phyloP scores from a whole-genome alignment of 2,329 filamentous ascomycete genomes.

The Aspergillus nomiae region DNA sequence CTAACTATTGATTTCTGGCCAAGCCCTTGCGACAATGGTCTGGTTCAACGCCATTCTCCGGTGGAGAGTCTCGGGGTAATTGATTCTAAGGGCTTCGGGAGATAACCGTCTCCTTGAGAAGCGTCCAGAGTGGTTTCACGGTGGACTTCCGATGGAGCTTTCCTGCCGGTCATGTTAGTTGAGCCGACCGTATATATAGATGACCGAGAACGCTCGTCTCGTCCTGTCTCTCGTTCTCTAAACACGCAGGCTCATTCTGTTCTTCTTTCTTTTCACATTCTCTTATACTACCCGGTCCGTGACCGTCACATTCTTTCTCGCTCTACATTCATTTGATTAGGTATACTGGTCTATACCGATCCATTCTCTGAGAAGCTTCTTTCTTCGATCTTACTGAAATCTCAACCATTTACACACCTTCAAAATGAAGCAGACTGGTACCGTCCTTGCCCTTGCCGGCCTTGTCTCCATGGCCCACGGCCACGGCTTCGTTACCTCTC shows the following conservation, averaged over 20 bases:
- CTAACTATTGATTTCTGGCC: conserved; percentile 1
- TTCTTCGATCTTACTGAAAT: conserved; percentile 14
- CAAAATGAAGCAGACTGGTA: conserved; percentile 47
- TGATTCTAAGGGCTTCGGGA: conserved; percentile 1
- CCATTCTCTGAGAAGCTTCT: conserved; percentile 16
- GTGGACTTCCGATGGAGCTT: conserved; percentile 7
- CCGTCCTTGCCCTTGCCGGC: conserved; percentile 46
- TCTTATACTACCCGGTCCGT: conserved; percentile 22
- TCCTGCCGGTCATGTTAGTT: background rate
- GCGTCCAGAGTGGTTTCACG: conserved; percentile 16
- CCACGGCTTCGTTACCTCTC: conserved; percentile 57
- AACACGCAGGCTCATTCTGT: conserved; percentile 22
- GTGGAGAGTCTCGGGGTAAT: conserved; percentile 14
- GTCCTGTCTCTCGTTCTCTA: conserved; percentile 9
- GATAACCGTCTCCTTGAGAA: conserved; percentile 1
- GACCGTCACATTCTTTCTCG: conserved; percentile 23
- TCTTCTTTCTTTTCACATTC: conserved; percentile 20
- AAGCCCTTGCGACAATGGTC: background rate
- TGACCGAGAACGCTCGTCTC: background rate
- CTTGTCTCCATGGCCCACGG: conserved; percentile 51
- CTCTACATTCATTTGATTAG: conserved; percentile 14
- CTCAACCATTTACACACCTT: conserved; percentile 1
- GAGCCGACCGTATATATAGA: conserved; percentile 21
- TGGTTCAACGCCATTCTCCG: conserved; percentile 6
- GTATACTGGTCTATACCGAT: conserved; percentile 29